phyloP scores from a whole-genome alignment of 768 basidiomycete species.

The Agrocybe praecox region DNA sequence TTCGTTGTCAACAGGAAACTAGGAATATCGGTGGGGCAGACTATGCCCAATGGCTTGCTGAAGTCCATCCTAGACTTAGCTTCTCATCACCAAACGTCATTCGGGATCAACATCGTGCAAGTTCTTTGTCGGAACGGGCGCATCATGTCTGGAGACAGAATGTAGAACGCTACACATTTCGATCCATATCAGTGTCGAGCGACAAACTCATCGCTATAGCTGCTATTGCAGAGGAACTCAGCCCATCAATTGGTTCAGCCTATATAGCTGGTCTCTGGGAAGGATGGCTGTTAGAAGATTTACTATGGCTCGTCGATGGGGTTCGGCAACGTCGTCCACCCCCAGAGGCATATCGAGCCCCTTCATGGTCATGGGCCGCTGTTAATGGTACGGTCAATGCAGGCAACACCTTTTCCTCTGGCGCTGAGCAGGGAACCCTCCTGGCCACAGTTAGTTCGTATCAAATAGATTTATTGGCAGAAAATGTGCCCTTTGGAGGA shows the following conservation, averaged over 20 bases:
- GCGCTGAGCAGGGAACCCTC: too few species aligned
- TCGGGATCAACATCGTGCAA: too few species aligned
- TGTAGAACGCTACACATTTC: constrained; percentile 1
- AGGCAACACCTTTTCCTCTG: too few species aligned
- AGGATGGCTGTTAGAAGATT: neutral
- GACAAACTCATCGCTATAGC: constrained; percentile 9
- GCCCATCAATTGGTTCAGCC: neutral
- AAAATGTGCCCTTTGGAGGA: too few species aligned
- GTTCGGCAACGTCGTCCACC: neutral
- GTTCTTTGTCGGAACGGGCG: too few species aligned
- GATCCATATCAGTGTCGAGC: neutral
- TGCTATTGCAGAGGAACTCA: constrained; percentile 2
- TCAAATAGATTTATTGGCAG: too few species aligned
- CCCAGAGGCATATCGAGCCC: constrained; percentile 3
- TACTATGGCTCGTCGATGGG: neutral
- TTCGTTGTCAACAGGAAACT: too few species aligned
- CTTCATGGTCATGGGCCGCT: constrained; percentile 9
- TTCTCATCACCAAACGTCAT: too few species aligned
- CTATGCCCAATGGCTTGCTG: too few species aligned
- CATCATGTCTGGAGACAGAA: constrained; percentile 1
- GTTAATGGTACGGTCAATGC: neutral
- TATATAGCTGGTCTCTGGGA: constrained; percentile 7
- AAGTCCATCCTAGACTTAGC: too few species aligned
- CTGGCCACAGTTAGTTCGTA: too few species aligned
- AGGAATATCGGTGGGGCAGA: too few species aligned